A percentile compares a stretch with the other conserved stretches of the same genome.
These are phyloP conservation scores for Euphorbia pulcherrima DNA, from an alignment of 345 rosid genomes.

Conservation along the genomic window DNA sequence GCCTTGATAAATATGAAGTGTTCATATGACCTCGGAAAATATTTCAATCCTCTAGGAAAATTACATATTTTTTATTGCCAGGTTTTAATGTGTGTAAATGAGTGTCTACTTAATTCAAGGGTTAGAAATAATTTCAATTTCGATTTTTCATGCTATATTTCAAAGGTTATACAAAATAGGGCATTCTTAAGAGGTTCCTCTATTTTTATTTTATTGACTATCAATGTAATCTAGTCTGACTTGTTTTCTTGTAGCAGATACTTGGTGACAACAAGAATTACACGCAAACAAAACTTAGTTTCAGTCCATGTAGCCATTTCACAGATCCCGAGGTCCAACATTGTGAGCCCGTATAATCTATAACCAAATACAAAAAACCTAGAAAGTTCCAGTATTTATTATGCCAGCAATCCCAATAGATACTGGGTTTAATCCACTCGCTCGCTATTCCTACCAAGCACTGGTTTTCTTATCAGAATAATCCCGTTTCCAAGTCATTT, in stretches of 20 bases:
- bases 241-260: too few relatives aligned
- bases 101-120: not conserved
- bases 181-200: not conserved
- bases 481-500: not conserved
- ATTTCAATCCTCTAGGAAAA: not conserved
- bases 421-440: not conserved
- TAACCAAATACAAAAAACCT: not conserved
- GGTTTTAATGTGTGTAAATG: not conserved
- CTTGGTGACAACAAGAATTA: not conserved
- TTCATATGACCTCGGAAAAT: not conserved
- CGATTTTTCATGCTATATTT: not conserved
- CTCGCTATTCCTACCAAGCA: not conserved
- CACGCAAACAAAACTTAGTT: not conserved
- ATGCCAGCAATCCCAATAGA: not conserved
- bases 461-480: not conserved
- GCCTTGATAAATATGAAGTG: conserved; percentile 8
- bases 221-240: not conserved
- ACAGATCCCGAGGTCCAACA: conserved; percentile 2
- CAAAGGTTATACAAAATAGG: not conserved
- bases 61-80: not conserved
- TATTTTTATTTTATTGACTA: not conserved
- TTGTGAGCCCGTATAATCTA: not conserved
- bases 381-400: not conserved
- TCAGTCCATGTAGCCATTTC: conserved; percentile 4
- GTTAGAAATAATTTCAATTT: not conserved